Evolutionary conservation across 2,329 filamentous ascomycete species (phyloP).

Genomic region (Alternaria atra): DNA sequence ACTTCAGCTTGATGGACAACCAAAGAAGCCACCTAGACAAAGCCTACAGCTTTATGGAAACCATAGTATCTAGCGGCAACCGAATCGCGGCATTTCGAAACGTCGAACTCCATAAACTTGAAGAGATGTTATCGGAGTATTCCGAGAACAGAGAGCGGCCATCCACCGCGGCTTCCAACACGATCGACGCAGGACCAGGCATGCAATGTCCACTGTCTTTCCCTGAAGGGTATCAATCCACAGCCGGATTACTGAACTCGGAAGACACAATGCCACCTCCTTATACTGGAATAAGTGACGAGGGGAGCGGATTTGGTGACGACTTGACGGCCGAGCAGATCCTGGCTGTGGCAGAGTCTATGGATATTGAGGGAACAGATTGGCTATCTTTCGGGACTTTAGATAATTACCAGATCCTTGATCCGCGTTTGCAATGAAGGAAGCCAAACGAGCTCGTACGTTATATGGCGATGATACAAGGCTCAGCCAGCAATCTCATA

Average conservation of each 20-base stretch:
- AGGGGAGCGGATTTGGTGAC: constrained; percentile 42
- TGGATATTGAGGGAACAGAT: constrained; percentile 56
- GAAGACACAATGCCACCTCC: constrained; percentile 19
- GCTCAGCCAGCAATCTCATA: neutral
- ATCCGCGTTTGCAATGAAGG: constrained; percentile 10
- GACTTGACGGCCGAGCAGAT: constrained; percentile 59
- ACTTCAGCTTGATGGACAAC: constrained; percentile 48
- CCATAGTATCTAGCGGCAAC: constrained; percentile 59
- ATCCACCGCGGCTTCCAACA: neutral
- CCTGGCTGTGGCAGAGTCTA: constrained; percentile 59
- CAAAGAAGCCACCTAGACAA: constrained; percentile 53
- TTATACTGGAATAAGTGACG: constrained; percentile 31
- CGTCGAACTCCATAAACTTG: constrained; percentile 58
- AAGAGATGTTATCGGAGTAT: constrained; percentile 51
- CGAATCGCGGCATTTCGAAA: constrained; percentile 57
- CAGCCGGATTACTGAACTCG: neutral
- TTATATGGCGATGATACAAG: neutral
- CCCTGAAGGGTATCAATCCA: neutral
- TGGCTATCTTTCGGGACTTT: constrained; percentile 60
- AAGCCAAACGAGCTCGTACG: neutral
- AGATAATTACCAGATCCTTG: constrained; percentile 48
- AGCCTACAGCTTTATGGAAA: constrained; percentile 57
- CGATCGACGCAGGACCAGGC: neutral
- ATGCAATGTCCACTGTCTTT: neutral
- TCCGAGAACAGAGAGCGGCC: constrained; percentile 17